Conservation (phyloP, 495 filamentous ascomycete species). For the Chaetomidium leptoderma region DNA sequence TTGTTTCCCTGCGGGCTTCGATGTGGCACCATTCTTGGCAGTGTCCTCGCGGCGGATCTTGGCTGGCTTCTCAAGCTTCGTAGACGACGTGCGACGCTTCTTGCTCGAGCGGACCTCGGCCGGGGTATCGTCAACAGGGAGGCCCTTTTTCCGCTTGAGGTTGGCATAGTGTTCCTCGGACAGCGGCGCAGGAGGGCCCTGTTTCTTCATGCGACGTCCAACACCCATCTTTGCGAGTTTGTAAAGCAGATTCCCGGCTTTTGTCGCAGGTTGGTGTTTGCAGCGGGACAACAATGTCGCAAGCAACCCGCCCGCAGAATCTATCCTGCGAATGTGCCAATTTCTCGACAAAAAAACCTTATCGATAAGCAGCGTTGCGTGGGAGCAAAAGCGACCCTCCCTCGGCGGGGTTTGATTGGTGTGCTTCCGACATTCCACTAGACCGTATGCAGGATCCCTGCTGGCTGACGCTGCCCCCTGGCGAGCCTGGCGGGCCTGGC, state of each 20-base stretch:
- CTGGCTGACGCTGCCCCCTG: constrained; percentile 16
- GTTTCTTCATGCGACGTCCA: constrained; percentile 91
- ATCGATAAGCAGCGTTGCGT: constrained; percentile 29
- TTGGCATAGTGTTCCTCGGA: constrained; percentile 74
- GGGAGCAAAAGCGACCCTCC: neutral
- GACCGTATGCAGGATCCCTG: constrained; percentile 18
- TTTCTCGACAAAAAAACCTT: constrained; percentile 25
- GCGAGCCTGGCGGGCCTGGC: constrained; percentile 11
- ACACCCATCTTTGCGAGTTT: constrained; percentile 64
- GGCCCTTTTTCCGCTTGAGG: constrained; percentile 69
- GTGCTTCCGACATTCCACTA: neutral
- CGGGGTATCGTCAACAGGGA: constrained; percentile 45
- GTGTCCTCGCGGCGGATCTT: constrained; percentile 28
- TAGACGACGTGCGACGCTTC: constrained; percentile 62
- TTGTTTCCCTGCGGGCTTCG: constrained; percentile 34
- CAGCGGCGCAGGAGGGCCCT: constrained; percentile 77
- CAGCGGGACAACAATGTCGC: neutral
- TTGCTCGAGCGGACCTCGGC: constrained; percentile 52
- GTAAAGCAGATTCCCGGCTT: neutral
- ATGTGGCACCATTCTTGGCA: constrained; percentile 33
- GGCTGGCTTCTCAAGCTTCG: constrained; percentile 46
- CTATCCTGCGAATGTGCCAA: constrained; percentile 24
- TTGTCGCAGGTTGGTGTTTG: constrained; percentile 4
- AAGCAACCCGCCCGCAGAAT: constrained; percentile 19
- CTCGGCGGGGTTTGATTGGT: constrained; percentile 17